Percentiles rank a stretch among this genome's conserved stretches.
Conservation (phyloP, 2,329 filamentous ascomycete species). For the Lecanosticta acicola region DNA sequence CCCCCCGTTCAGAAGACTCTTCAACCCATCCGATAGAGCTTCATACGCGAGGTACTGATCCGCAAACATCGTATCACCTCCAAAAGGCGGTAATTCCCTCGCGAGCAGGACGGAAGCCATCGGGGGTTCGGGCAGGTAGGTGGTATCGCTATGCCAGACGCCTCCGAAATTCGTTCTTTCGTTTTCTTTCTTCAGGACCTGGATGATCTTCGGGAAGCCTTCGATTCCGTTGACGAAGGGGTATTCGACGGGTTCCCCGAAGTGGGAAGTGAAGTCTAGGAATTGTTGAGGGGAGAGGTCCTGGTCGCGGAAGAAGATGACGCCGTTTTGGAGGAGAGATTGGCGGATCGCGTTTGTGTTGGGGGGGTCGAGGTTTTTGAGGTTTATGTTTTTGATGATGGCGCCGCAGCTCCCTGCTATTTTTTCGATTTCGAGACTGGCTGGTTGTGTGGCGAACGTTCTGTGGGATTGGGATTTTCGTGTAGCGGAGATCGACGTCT, state of each 20-base stretch:
- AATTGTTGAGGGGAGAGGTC: slow-evolving; percentile 65
- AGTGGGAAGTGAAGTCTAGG: slow-evolving; percentile 65
- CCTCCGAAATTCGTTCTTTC: slow-evolving; percentile 25
- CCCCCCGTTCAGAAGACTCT: slow-evolving; percentile 63
- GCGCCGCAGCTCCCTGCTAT: slow-evolving; percentile 52
- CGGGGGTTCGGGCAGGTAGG: slow-evolving; percentile 21
- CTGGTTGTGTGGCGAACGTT: background rate
- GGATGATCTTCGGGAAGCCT: slow-evolving; percentile 20
- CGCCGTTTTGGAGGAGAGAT: slow-evolving; percentile 67
- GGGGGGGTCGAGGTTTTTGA: slow-evolving; percentile 58
- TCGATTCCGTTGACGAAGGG: slow-evolving; percentile 24
- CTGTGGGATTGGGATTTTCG: background rate
- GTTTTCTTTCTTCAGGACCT: slow-evolving; percentile 21
- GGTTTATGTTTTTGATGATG: slow-evolving; percentile 63
- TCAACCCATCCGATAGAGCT: slow-evolving; percentile 71
- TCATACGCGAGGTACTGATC: slow-evolving; percentile 75
- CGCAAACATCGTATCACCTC: slow-evolving; percentile 78
- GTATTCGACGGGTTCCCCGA: slow-evolving; percentile 60
- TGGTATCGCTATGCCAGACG: slow-evolving; percentile 24
- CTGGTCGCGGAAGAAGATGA: slow-evolving; percentile 70
- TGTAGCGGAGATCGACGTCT: too few relatives aligned
- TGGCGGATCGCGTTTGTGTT: slow-evolving; percentile 69
- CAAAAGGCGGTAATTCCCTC: slow-evolving; percentile 33
- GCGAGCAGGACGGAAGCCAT: slow-evolving; percentile 22
- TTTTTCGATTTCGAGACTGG: slow-evolving; percentile 10